phyloP scores from a whole-genome alignment of 2,329 filamentous ascomycete species.

The Xylariaceae sp. region DNA sequence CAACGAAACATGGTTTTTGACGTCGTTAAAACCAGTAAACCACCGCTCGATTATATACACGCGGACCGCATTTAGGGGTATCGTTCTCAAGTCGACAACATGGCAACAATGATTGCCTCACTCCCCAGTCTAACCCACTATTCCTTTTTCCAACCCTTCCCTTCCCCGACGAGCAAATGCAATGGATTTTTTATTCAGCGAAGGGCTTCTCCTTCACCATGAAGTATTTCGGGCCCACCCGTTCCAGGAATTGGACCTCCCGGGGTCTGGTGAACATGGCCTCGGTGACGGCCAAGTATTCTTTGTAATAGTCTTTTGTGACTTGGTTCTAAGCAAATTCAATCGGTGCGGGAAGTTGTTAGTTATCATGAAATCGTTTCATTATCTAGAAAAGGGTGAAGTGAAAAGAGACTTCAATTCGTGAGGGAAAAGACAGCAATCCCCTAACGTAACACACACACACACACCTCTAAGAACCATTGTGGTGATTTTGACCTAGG shows the following conservation, averaged over 20 bases:
- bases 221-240: conserved; percentile 24
- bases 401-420: no score
- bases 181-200: background rate
- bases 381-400: background rate
- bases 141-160: background rate
- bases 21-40: background rate
- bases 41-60: background rate
- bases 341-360: background rate
- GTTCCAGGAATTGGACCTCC: conserved; percentile 29
- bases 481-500: conserved; percentile 24
- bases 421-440: no score
- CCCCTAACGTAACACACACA: background rate
- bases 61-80: conserved; percentile 6
- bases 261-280: conserved; percentile 37
- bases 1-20: conserved; percentile 3
- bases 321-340: conserved; percentile 28
- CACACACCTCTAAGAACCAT: conserved; percentile 27
- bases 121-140: background rate
- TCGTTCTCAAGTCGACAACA: conserved; percentile 3
- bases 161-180: background rate
- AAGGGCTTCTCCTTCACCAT: conserved; percentile 21
- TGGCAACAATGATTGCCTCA: background rate
- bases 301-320: conserved; percentile 38
- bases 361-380: background rate
- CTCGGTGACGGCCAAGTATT: conserved; percentile 36